Base-by-base conservation (phyloP, 805 yeast genomes). In the Yarrowia sp. region DNA sequence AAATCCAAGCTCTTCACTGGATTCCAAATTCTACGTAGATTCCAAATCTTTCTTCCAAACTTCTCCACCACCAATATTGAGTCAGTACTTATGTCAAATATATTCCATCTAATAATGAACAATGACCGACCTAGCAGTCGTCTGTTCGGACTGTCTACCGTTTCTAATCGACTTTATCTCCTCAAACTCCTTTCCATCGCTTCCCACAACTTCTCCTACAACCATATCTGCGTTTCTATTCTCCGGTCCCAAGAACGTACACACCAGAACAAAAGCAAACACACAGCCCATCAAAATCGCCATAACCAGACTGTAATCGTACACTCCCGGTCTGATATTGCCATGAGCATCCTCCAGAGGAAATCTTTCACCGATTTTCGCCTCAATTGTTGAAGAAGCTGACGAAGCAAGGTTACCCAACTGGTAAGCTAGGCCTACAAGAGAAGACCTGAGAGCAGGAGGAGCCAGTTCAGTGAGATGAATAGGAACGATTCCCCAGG, bases 251-350 rank as follows among this genome's bases (percentile, higher is more conserved):
- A 45, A 10, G 14, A 45, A 15, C 14, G 36, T 32, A 10, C 36
- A 31, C 1, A 45, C 22, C 51, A 45, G 18, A 9, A 32, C 36
- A 11, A 45, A 45, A 18, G 15, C n/a, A 10, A 45, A 45, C 0
- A 45, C 51, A 28, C 51, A 45, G 51, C 51, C 51, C 51, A 45
- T 45, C 8, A 45, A 22, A 45, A 45, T 45, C 8, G 51, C 51
- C 51, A 45, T 45, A 8, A 45, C 51, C 22, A 31, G 36, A 9
- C 22, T 5, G 51, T 45, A 45, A 15, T 45, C 51, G 38, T 45
- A 45, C 7, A 32, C 22, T n/a, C 36, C 51, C 1, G 51, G 51
- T n/a, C 36, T 7, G n/a, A 10, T 1, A 14, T 31, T n/a, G 0
- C 51, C 51, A 13, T 45, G 18, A 0, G 22, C 36, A 22, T 45